Conservation (phyloP, 225 moss, liverwort and hornwort species). For the Sphagnum contortum region DNA sequence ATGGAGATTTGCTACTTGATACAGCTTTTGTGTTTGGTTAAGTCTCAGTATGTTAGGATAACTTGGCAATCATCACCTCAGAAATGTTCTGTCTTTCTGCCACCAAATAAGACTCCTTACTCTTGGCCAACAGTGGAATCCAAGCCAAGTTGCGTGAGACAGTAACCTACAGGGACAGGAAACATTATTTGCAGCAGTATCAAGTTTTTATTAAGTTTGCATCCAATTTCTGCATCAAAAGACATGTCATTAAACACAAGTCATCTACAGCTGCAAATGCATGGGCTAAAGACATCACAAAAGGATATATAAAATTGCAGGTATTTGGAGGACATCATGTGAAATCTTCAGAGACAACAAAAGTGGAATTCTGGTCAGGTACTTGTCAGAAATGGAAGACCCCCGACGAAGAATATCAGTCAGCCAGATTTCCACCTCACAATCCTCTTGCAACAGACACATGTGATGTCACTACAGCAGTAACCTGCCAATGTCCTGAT, state of each 20-base stretch:
- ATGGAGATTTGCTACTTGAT: too few species aligned
- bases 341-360: background rate
- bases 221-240: background rate
- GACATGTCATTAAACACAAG: background rate
- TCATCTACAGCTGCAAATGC: background rate
- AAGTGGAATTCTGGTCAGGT: too few species aligned
- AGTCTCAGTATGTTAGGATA: too few species aligned
- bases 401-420: slow-evolving; percentile 93
- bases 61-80: background rate
- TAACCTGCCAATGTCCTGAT: slow-evolving; percentile 46
- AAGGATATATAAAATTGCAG: background rate
- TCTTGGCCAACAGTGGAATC: too few species aligned
- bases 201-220: background rate
- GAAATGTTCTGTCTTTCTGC: slow-evolving; percentile 1
- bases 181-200: too few species aligned
- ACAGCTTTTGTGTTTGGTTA: too few species aligned
- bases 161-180: too few species aligned
- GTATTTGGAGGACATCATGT: background rate
- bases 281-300: background rate
- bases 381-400: slow-evolving; percentile 64
- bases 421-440: slow-evolving; percentile 68
- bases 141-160: too few species aligned
- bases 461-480: slow-evolving; percentile 85
- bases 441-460: slow-evolving; percentile 69
- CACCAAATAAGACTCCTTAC: background rate